Evolutionary conservation across 768 basidiomycete genomes (phyloP), one percentile per base, ranked within the genome.

Genomic region (Suillus paluster): DNA sequence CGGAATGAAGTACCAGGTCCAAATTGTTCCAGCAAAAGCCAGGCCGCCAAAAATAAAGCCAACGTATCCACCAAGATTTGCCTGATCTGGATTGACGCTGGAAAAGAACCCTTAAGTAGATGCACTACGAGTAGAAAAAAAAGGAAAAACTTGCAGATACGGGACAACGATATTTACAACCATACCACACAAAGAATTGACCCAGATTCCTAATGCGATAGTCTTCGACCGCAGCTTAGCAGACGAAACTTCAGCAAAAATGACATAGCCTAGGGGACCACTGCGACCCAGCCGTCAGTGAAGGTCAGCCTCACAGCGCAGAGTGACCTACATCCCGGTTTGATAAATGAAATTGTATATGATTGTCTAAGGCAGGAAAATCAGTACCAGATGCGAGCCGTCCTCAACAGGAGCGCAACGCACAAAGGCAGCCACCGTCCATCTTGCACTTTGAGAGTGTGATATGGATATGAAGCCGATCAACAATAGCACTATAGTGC

Each of bases 271-370:
- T 7, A 74, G 44, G 14, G 71, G 71, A 1, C 73, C 72, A 8
- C 71, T 73, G 61, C 39, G n/a, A 34, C 30, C 14, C 14, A 41
- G 19, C 14, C 14, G 6, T 58, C 17, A 58, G 27, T 12, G 4
- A 46, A 27, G 39, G 15, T 45, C 39, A 54, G 50, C 12, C 11
- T 30, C 3, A 15, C 19, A 33, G 39, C 19, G 7, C 23, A 36
- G n/a, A n/a, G 33, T 5, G n/a, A 48, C 72, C 58, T 17, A 74
- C 72, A 73, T 72, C 62, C 62, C 59, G n/a, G 36, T 45, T 62
- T 74, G 70, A 57, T 67, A 74, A 19, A 70, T 65, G 58, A 73
- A 74, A 58, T 72, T 74, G 58, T 73, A 74, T 48, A 74, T 63
- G 53, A 73, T 68, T 60, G 70, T 73, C 72, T 73, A 17, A 4